Percentiles rank a stretch among this genome's conserved stretches.
Conservation (phyloP, 2,329 filamentous ascomycete genomes). For the Talaromyces albobiverticillius region DNA sequence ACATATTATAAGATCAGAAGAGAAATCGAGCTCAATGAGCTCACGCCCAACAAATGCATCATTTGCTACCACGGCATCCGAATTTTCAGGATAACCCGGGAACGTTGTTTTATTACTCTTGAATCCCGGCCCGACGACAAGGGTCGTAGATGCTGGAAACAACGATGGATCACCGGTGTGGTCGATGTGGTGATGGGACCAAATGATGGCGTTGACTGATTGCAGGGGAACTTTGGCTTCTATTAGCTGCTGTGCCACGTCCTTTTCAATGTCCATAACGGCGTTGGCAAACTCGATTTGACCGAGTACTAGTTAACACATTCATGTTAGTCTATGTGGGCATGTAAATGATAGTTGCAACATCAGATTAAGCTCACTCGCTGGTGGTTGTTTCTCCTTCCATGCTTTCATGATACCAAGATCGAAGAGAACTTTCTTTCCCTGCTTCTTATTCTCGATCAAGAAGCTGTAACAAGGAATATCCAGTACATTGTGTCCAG, state of each 20-base stretch:
- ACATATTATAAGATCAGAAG: conserved; percentile 23
- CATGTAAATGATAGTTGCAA: conserved; percentile 8
- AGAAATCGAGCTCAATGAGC: conserved; percentile 21
- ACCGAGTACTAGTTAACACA: not conserved
- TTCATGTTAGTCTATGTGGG: not conserved
- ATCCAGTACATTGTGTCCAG: conserved; percentile 1
- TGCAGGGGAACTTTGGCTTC: conserved; percentile 16
- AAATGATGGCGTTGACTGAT: conserved; percentile 26
- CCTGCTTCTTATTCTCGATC: conserved; percentile 9
- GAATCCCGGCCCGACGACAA: conserved; percentile 25
- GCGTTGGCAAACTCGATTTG: conserved; percentile 1
- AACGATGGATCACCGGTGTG: conserved; percentile 25
- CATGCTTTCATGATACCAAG: conserved; percentile 31
- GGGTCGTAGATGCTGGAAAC: conserved; percentile 23
- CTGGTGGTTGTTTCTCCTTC: conserved; percentile 23
- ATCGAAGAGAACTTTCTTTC: conserved; percentile 26
- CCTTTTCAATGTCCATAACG: conserved; percentile 13
- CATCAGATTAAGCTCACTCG: conserved; percentile 19
- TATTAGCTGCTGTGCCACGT: conserved; percentile 25
- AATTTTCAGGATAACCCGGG: conserved; percentile 22
- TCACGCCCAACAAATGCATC: conserved; percentile 18
- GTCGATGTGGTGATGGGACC: conserved; percentile 30
- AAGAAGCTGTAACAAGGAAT: conserved; percentile 13
- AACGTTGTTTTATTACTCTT: conserved; percentile 15
- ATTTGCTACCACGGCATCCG: conserved; percentile 18